Evolutionary conservation across 768 basidiomycete species (phyloP), one percentile per base, ranked within the genome.

Genomic region (Tricholomella constricta): DNA sequence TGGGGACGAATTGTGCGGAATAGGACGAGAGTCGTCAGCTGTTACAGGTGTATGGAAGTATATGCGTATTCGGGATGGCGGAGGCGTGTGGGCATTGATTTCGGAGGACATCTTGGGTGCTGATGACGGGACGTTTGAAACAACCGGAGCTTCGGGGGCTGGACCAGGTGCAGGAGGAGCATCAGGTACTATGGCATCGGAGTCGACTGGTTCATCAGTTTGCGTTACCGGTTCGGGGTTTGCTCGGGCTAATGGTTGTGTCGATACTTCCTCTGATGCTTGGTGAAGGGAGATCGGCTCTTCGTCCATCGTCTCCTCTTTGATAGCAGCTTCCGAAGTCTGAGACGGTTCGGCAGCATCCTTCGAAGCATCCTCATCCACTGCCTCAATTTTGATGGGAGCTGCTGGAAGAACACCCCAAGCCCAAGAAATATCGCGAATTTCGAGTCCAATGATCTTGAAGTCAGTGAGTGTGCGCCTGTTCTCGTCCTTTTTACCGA

Each of bases 381-480:
- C 50, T 7, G 67, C 61, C 58, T 76, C 74, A 52, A 54, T 54
- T 56, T 74, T 76, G 41, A 71, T 56, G 45, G 61, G 52, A 22
- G 62, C 29, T 32, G 64, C 61, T 27, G 82, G 82, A 46, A 84
- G 63, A 45, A 75, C 61, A 55, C 94, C 93, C 96, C 96, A 98
- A 45, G 77, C 80, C 96, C 96, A 98, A 60, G 74, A 76, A 53
- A 97, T 74, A 60, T 88, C 86, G 62, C 78, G 83, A 60, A 97
- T 88, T 67, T 91, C 85, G 61, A 98, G 78, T 23, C 90, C 94
- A 65, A 95, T 78, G 67, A 99, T 94, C 74, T 96, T 92, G 83
- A 99, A 99, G 74, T 98, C 96, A 32, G 94, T 98, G 61, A 99
- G 85, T 26, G 95, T 97, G 63, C 92, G 84, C 65, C 88, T 83